Percentiles rank a stretch among this genome's conserved stretches.
These are phyloP conservation scores for Chlamydomonas reinhardtii DNA, from an alignment of 163 green algal genomes.

Conservation along the genomic window DNA sequence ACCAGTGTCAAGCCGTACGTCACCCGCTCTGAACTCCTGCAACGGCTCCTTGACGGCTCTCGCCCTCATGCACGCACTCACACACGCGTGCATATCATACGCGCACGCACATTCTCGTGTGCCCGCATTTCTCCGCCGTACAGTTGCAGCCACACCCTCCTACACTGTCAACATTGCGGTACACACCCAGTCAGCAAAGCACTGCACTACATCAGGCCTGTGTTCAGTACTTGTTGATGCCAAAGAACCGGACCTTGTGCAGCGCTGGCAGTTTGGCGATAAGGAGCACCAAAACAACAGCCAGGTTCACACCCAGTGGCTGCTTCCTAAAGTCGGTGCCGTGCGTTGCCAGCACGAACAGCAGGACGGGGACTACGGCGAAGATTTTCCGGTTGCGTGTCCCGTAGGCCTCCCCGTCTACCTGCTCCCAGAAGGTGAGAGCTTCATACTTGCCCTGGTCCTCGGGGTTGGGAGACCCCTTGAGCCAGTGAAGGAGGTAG, in stretches of 20 bases:
- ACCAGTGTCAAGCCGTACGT: no score
- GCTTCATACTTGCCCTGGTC: conserved; percentile 95
- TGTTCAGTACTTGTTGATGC: conserved; percentile 90
- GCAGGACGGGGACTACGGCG: conserved; percentile 87
- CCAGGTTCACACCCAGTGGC: conserved; percentile 90
- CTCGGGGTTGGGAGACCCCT: conserved; percentile 86
- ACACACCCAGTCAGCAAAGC: no score
- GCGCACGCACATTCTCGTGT: no score
- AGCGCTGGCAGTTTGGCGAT: conserved; percentile 94
- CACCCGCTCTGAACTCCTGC: no score
- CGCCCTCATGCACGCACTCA: no score
- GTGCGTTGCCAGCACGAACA: conserved; percentile 92
- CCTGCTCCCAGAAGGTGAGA: conserved; percentile 98
- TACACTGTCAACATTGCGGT: no score
- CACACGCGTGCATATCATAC: no score
- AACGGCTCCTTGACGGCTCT: no score
- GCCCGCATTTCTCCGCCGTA: no score
- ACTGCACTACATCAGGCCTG: no score
- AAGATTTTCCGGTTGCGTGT: conserved; percentile 97
- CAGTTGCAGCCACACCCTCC: no score
- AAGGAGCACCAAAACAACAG: conserved; percentile 87
- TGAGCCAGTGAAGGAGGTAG: conserved; percentile 96
- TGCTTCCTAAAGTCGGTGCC: conserved; percentile 90
- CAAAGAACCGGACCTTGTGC: conserved; percentile 94
- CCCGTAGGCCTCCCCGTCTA: conserved; percentile 92